A percentile compares a stretch with the other conserved stretches of the same genome.
phyloP scores from a whole-genome alignment of 2,329 filamentous ascomycete species.

The Microdochium bolleyi region DNA sequence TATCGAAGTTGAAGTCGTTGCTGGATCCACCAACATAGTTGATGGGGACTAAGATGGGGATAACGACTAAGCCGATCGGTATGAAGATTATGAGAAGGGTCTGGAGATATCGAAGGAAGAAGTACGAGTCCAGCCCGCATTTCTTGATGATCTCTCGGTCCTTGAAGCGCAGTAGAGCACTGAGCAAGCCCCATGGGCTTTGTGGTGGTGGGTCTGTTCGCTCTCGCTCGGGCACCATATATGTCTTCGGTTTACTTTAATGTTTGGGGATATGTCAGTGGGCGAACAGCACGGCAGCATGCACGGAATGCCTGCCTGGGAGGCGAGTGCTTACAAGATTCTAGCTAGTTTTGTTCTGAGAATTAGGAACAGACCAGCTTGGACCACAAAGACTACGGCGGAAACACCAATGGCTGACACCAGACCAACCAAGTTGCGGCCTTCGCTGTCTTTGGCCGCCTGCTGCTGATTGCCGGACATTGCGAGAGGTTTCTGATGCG shows the following conservation, averaged over 20 bases:
- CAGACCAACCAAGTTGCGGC: conserved; percentile 47
- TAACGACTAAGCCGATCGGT: conserved; percentile 66
- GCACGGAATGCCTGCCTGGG: background rate
- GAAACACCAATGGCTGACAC: conserved; percentile 57
- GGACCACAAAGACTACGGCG: conserved; percentile 53
- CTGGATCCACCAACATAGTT: conserved; percentile 70
- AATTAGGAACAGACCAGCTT: conserved; percentile 64
- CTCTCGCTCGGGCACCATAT: conserved; percentile 77
- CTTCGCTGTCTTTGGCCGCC: conserved; percentile 21
- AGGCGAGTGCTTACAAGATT: conserved; percentile 60
- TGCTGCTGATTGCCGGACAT: background rate
- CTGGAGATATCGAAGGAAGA: conserved; percentile 70
- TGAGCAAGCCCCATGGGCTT: conserved; percentile 41
- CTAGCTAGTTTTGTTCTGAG: conserved; percentile 71
- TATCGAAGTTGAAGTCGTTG: conserved; percentile 34
- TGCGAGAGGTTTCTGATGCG: background rate
- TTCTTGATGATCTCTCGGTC: conserved; percentile 85
- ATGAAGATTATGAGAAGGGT: conserved; percentile 88
- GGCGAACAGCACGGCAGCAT: background rate
- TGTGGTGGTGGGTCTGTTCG: conserved; percentile 67
- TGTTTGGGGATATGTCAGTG: background rate
- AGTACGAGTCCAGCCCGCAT: conserved; percentile 93
- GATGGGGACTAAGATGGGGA: conserved; percentile 80
- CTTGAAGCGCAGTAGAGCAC: conserved; percentile 58
- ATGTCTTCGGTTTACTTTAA: conserved; percentile 70